Evolutionary conservation across 495 filamentous ascomycete genomes (phyloP).

Genomic region (Tuber aestivum): DNA sequence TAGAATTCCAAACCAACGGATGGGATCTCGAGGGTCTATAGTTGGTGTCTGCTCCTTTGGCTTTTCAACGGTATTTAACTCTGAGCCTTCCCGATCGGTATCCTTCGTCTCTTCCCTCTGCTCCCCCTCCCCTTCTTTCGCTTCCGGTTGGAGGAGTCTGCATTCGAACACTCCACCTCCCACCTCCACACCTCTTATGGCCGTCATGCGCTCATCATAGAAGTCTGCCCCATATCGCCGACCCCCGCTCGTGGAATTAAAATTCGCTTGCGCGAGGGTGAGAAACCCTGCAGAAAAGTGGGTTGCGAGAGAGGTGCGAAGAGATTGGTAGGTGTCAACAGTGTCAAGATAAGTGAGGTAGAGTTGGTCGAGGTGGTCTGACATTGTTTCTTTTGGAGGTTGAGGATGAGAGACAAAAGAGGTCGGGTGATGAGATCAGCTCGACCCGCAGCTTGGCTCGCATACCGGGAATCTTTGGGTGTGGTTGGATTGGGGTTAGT

Average conservation of each 20-base stretch:
- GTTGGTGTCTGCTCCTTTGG: conserved; percentile 7
- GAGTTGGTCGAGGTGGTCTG: conserved; percentile 21
- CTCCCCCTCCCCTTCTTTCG: neutral
- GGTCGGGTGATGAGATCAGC: neutral
- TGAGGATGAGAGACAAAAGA: neutral
- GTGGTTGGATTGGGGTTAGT: neutral
- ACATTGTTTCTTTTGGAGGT: conserved; percentile 9
- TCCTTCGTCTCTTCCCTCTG: neutral
- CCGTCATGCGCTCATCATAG: conserved; percentile 48
- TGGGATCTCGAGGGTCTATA: conserved; percentile 40
- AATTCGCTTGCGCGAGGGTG: conserved; percentile 49
- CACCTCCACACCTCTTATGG: conserved; percentile 42
- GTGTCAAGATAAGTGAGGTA: conserved; percentile 28
- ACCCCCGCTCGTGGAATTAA: conserved; percentile 34
- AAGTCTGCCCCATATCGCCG: conserved; percentile 46
- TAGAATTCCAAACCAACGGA: conserved; percentile 49
- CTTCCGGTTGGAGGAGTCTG: conserved; percentile 6
- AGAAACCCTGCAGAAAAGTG: conserved; percentile 42
- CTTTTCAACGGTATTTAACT: neutral
- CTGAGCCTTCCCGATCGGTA: neutral
- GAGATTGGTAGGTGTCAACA: conserved; percentile 29
- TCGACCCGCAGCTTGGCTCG: neutral
- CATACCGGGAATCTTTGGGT: neutral
- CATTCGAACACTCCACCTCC: conserved; percentile 8
- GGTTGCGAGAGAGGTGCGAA: conserved; percentile 9